These are phyloP conservation scores for Termitomyces sp. DNA, from an alignment of 768 basidiomycete genomes.

Conservation along the genomic window DNA sequence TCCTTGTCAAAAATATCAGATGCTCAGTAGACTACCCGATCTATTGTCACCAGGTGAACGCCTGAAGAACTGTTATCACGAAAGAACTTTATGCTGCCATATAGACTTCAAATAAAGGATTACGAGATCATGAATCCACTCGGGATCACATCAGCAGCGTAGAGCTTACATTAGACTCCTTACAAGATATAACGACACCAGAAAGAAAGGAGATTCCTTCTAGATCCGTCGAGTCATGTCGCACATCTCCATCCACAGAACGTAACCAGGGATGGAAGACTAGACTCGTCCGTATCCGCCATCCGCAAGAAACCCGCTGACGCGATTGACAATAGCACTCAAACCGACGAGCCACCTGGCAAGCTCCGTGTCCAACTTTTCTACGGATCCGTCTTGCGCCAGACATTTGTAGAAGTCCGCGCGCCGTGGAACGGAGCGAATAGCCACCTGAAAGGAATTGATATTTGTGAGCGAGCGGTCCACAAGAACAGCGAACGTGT, in stretches of 20 bases:
- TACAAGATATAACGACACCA: neutral
- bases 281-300: constrained; percentile 54
- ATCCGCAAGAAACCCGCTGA: constrained; percentile 51
- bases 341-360: constrained; percentile 61
- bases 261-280: neutral
- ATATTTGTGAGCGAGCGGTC: neutral
- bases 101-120: neutral
- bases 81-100: neutral
- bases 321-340: constrained; percentile 47
- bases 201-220: neutral
- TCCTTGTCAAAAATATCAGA: no score
- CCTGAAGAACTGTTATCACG: neutral
- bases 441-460: constrained; percentile 42
- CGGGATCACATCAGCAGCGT: neutral
- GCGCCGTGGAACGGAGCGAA: constrained; percentile 60
- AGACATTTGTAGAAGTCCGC: constrained; percentile 61
- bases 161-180: neutral
- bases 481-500: neutral
- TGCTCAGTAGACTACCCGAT: no score
- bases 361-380: constrained; percentile 55
- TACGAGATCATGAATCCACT: neutral
- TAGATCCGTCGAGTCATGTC: neutral
- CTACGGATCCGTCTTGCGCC: constrained; percentile 54
- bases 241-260: neutral
- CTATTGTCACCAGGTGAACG: neutral